These are phyloP conservation scores for Sporodiniella umbellata DNA, from an alignment of 371 early-diverging fungal species.

Conservation along the genomic window DNA sequence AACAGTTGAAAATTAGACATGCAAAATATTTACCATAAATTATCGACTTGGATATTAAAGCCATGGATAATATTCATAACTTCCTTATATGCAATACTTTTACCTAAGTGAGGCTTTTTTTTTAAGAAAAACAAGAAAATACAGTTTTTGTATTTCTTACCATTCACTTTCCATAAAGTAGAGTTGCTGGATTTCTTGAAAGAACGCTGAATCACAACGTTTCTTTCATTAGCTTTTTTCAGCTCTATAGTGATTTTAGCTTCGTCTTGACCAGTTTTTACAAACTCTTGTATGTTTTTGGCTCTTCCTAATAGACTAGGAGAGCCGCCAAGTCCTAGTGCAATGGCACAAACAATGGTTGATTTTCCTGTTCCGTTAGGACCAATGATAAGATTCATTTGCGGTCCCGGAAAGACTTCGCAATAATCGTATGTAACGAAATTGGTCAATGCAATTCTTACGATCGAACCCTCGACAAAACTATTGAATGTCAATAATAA, in stretches of 20 bases:
- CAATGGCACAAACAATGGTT: constrained; percentile 96
- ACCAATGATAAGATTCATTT: constrained; percentile 96
- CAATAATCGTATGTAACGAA: constrained; percentile 93
- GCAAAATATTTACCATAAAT: constrained; percentile 74
- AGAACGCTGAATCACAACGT: constrained; percentile 64
- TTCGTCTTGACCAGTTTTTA: constrained; percentile 83
- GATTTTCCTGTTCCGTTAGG: constrained; percentile 99
- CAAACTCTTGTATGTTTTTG: constrained; percentile 86
- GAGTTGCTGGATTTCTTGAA: constrained; percentile 67
- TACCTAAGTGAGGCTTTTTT: no score
- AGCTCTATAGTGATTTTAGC: constrained; percentile 81
- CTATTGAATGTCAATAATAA: no score
- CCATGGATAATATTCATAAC: constrained; percentile 55
- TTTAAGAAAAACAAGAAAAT: no score
- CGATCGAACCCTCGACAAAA: constrained; percentile 73
- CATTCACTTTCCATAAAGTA: constrained; percentile 80
- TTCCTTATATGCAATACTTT: constrained; percentile 54
- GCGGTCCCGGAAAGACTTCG: constrained; percentile 85
- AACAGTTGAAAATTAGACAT: background rate
- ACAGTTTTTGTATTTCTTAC: constrained; percentile 43
- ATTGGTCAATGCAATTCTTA: constrained; percentile 74
- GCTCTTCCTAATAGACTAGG: constrained; percentile 84
- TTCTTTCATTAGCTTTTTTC: constrained; percentile 46
- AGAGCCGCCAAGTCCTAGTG: constrained; percentile 91
- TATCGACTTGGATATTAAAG: constrained; percentile 92